These are phyloP conservation scores for Albugo laibachii DNA, from an alignment of 352 stramenopile genomes.

Conservation along the genomic window DNA sequence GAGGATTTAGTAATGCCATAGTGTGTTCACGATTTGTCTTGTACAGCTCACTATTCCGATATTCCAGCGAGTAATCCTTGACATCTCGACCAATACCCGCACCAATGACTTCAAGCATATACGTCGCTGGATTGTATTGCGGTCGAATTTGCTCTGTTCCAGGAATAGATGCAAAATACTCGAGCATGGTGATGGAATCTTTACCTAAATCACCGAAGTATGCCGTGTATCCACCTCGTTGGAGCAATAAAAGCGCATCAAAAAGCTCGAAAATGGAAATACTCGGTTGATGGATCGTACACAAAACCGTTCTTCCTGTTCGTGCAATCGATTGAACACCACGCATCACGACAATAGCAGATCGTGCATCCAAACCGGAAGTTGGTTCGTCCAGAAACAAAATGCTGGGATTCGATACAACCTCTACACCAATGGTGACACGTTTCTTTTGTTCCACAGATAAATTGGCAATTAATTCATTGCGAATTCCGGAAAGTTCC, in stretches of 20 bases:
- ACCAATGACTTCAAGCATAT: slow-evolving; percentile 75
- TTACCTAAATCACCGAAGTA: slow-evolving; percentile 81
- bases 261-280: slow-evolving; percentile 85
- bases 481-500: slow-evolving; percentile 19
- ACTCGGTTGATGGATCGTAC: slow-evolving; percentile 76
- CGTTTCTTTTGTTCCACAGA: slow-evolving; percentile 85
- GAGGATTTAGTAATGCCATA: slow-evolving; percentile 7
- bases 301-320: slow-evolving; percentile 78
- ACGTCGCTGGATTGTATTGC: slow-evolving; percentile 79
- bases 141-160: slow-evolving; percentile 35
- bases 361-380: slow-evolving; percentile 65
- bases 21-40: slow-evolving; percentile 14
- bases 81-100: slow-evolving; percentile 28
- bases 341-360: slow-evolving; percentile 75
- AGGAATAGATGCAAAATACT: slow-evolving; percentile 76
- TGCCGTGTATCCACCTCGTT: slow-evolving; percentile 24
- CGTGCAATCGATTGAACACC: slow-evolving; percentile 66
- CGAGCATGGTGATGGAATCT: slow-evolving; percentile 55
- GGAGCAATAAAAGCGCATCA: slow-evolving; percentile 74
- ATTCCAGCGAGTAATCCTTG: slow-evolving; percentile 31
- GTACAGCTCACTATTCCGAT: slow-evolving; percentile 18
- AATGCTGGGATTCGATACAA: slow-evolving; percentile 85
- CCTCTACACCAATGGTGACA: slow-evolving; percentile 80
- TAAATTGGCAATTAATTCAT: slow-evolving; percentile 37
- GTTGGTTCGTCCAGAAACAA: slow-evolving; percentile 89